Base-by-base conservation (phyloP, 148 eudicot genomes). In the Rhododendron molle region DNA sequence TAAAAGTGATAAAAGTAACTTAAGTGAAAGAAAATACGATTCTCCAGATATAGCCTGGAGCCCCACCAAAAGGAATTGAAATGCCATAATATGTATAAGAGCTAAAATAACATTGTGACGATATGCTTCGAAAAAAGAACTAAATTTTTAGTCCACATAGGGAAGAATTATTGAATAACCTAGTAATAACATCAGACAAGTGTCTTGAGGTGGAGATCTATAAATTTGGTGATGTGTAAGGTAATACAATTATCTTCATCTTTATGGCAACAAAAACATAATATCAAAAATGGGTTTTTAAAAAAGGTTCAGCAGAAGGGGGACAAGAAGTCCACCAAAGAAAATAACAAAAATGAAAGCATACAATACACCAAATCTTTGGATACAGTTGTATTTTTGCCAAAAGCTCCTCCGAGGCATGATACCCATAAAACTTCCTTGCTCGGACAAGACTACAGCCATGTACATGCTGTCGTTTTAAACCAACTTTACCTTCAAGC, bases 351-450 rank as follows among this genome's bases (percentile, higher is more conserved):
- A 65, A 65, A 7, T 4, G 2, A 65, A 52, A 40, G 16, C 26
- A 73, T 15, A 43, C 14, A 49, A n/a, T n/a, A 43, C 20, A 38
- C 52, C n/a, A 38, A 46, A 60, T 28, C 83, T 49, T 28, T 88
- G 98, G 99, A 97, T 97, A 97, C 99, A 97, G 92, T 88, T 95
- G 93, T 85, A 97, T 91, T 91, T 97, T 97, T 30, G 92, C 86
- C 87, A 94, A 97, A 50, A 95, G 89, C 88, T 94, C 98, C 91
- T 97, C 99, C 21, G 89, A 88, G 74, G 92, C 89, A 91, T 95
- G 90, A 86, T 95, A 95, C 30, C 98, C 99, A 89, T 97, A 97
- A 16, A 97, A 89, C 87, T 88, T 95, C 84, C 44, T 95, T 72
- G 95, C 98, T 36, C 93, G 95, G 82, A 97, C 99, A 81, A 97